phyloP scores from a whole-genome alignment of 1,284 basidiomycete genomes.

The Amylostereum areolatum region DNA sequence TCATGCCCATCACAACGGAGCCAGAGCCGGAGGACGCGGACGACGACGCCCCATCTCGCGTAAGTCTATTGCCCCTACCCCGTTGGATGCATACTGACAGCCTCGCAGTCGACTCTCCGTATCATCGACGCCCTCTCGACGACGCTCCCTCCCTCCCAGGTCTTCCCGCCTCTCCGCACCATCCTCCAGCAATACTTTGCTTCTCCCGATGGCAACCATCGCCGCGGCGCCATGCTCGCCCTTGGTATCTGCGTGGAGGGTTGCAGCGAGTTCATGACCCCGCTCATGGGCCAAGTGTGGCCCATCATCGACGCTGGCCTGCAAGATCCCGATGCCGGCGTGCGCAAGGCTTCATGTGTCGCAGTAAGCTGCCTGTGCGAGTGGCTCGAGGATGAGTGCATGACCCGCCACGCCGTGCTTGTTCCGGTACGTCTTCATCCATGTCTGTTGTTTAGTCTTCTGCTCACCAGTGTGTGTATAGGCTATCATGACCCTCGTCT shows the following conservation, averaged over 20 bases:
- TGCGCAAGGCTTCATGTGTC: conserved; percentile 93
- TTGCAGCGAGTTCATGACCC: conserved; percentile 97
- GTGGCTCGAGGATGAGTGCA: conserved; percentile 95
- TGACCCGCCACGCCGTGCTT: conserved; percentile 77
- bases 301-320: conserved; percentile 91
- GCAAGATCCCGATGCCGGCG: conserved; percentile 76
- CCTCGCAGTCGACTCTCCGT: conserved; percentile 77
- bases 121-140: conserved; percentile 94
- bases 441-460: conserved; percentile 2
- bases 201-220: conserved; percentile 69
- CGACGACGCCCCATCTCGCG: conserved; percentile 87
- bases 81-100: conserved; percentile 8
- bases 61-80: conserved; percentile 32
- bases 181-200: conserved; percentile 83
- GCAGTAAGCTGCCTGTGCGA: conserved; percentile 97
- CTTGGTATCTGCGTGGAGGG: conserved; percentile 97
- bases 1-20: conserved; percentile 94
- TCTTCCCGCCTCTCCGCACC: conserved; percentile 88
- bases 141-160: conserved; percentile 90
- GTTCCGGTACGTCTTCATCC: conserved; percentile 63
- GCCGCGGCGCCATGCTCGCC: conserved; percentile 94
- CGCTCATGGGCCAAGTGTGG: conserved; percentile 91
- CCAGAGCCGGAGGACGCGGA: conserved; percentile 85
- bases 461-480: conserved; percentile 21
- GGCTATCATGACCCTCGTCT: conserved; percentile 88